Evolutionary conservation across 208 protist species (phyloP), one percentile per base, ranked within the genome.

Genomic region (Leishmania gerbilli): DNA sequence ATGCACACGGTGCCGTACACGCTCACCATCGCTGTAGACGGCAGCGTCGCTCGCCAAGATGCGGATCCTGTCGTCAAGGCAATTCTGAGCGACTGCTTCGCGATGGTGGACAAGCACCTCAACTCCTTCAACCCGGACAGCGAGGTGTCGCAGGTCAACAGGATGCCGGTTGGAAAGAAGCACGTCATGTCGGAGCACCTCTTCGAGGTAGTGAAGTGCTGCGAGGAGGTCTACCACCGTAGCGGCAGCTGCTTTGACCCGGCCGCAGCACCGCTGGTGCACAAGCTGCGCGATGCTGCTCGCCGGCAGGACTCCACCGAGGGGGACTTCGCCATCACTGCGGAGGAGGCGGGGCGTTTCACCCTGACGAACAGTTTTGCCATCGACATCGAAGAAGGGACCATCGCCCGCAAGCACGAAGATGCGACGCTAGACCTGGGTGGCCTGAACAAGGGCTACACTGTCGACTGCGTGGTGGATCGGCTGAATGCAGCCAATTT

Each of bases 1-100:
- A 78, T 87, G 53, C 89, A 91, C 87, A 96, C 93, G 1, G 89
- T 96, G n/a, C 93, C 91, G 60, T 96, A 93, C 79, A 87, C 88
- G 17, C 89, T 95, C 55, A 83, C 49, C 64, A 85, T 93, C 49
- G 91, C 87, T 37, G 62, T 89, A 42, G 83, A 89, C 76, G 80
- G 53, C 74, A 76, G 68, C 2, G 79, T 85, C 51, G 19, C 80
- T 34, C 69, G 79, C 47, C 67, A 58, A 40, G 76, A 82, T 13
- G 76, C 49, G 24, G 67, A 85, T 27, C 75, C 67, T 60, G 49
- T 76, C 24, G 85, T 85, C 55, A 71, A 72, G 31, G 72, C 34
- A 3, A 85, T 93, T n/a, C 82, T 93, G 8, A 60, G 76, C 15
- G 86, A 91, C 67, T 86, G 82, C 60, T 95, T 94, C 79, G 76